Base-by-base conservation (phyloP, 2,329 filamentous ascomycete species). In the Beauveria varroae region DNA sequence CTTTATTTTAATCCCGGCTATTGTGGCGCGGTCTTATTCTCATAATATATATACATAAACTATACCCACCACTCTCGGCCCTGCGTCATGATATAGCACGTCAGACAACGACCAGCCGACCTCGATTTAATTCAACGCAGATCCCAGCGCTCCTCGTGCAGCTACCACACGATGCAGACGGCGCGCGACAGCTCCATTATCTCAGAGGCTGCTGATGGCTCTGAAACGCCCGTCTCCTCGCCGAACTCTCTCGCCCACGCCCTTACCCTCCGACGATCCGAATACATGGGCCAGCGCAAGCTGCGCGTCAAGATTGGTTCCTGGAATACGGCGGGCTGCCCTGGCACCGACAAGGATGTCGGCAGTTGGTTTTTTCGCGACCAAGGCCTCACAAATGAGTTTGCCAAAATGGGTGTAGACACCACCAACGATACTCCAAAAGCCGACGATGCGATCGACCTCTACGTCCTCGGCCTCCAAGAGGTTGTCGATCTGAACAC, bases 311-410 rank as follows among this genome's bases (percentile, higher is more conserved):
- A 97, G 75, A 82, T 99, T 57, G 95, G 93, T 47, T 89, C 90
- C 0, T 99, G 95, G 95, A 99, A 99, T 74, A 91, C 96, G 18
- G 95, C 92, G 4, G 87, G 88, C 1, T 87, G 89, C 65, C 86
- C 90, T 14, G 91, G 90, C 26, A 92, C 91, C 0, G 92, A 96
- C 73, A 90, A 91, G 66, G 95, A 98, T 70, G 77, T 99, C 5
- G 89, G 86, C 8, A 85, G 84, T 37, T 99, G 95, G 95, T 97
- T 99, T 71, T 82, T 96, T 8, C 80, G 86, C 12, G 90, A 88
- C 18, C 84, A 89, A 68, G 90, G 89, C 6, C 75, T 93, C 8
- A 84, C 88, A 63, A 79, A 86, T 59, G 76, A 78, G 20, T 73
- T 93, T 52, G 81, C 84, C 12, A 82, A 82, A 1, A 71, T 88